Base-by-base conservation (phyloP, 2,329 filamentous ascomycete species). In the Trichoderma sp. region DNA sequence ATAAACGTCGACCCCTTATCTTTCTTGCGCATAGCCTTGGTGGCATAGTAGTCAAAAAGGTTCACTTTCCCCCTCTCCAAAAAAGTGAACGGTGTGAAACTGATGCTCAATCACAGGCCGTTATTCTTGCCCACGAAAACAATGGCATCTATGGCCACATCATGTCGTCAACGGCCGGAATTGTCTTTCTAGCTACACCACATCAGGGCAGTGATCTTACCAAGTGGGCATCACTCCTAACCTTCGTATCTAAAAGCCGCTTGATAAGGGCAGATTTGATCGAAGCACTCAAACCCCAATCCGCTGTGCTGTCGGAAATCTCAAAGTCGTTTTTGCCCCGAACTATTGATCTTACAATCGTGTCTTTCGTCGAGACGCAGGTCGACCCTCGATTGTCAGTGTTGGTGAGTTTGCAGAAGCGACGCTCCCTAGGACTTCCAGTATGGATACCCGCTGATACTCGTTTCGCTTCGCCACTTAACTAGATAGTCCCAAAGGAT, bases 121-220 rank as follows among this genome's bases (percentile, higher is more conserved):
- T 72, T 15, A 67, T 71, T 0, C 60, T 67, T 43, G 70, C 71
- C 17, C 68, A 71, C 39, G 67, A 70, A 56, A 66, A 71, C 19
- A 59, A 66, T 5, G 45, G 47, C 10, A 10, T 26, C 24, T 68
- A 68, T 47, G 64, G 64, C 12, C 21, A 39, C 24, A 34, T 72
- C 3, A 57, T 72, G 9, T 47, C 65, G 21, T 69, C 68, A 3
- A 55, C 69, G 7, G 64, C 63, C 28, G 71, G 71, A 15, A 45
- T 76, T 5, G 43, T 73, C 0, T 77, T 77, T 48, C 66, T 76
- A 28, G 74, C 71, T 19, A 76, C 74, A 17, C 74, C 74, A 7
- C 72, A 77, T 59, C 65, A 67, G n/a, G 74, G 74, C 17, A 74
- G 72, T 55, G 67, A 61, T 39, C 60, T 66, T 50, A 72, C 71